These are phyloP conservation scores for Acanthamoeba culbertsoni DNA, from an alignment of 208 protist species.

Conservation along the genomic window DNA sequence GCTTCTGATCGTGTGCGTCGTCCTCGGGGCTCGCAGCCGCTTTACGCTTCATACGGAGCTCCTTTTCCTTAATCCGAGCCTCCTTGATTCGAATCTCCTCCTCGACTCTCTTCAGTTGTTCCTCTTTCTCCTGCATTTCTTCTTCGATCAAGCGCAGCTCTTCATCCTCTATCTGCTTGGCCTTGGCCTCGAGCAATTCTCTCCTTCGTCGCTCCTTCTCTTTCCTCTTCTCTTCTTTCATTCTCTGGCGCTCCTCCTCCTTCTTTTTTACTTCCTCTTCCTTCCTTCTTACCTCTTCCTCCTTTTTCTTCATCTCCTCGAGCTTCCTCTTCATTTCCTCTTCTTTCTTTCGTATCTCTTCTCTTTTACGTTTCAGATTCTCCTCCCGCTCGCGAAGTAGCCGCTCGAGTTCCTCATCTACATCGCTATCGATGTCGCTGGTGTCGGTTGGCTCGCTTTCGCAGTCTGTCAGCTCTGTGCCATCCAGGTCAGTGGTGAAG, in stretches of 20 bases:
- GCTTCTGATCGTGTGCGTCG: not conserved
- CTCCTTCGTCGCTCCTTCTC: not conserved
- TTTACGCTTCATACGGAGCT: not conserved
- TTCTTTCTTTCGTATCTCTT: not conserved
- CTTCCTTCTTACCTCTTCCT: not conserved
- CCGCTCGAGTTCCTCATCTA: not conserved
- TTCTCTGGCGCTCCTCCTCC: not conserved
- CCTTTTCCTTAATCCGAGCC: not conserved
- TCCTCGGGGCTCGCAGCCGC: not conserved
- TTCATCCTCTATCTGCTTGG: not conserved
- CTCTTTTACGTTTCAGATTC: not conserved
- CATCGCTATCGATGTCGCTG: no score
- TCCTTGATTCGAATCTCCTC: not conserved
- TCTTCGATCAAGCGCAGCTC: not conserved
- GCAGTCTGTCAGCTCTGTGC: not conserved
- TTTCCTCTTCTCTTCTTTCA: not conserved
- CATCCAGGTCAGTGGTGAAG: no score
- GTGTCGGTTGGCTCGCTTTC: not conserved
- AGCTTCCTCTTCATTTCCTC: not conserved
- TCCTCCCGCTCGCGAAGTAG: not conserved
- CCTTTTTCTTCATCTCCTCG: not conserved
- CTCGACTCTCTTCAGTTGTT: not conserved
- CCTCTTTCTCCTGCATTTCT: not conserved
- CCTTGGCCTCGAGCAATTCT: not conserved
- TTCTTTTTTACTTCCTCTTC: not conserved